These are phyloP conservation scores for Paramarasmius palmivorus DNA, from an alignment of 1,284 basidiomycete genomes.

Conservation along the genomic window DNA sequence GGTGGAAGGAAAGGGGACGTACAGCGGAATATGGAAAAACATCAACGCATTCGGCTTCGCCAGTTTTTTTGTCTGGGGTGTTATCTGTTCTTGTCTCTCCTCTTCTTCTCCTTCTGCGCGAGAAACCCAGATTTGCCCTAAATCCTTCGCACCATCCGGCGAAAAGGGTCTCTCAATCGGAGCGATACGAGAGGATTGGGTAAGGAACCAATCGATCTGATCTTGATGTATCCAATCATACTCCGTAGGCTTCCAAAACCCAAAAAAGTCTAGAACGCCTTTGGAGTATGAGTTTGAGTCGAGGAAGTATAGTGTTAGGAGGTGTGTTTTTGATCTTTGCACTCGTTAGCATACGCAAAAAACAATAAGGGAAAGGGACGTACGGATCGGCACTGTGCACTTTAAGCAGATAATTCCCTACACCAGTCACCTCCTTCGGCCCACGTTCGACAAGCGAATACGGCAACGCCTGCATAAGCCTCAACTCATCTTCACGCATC, in stretches of 20 bases:
- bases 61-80: conserved; percentile 54
- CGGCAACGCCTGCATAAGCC: conserved; percentile 76
- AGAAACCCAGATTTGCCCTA: conserved; percentile 70
- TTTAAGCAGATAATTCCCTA: conserved; percentile 84
- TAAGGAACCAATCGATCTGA: conserved; percentile 88
- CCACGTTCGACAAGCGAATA: conserved; percentile 83
- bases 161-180: conserved; percentile 79
- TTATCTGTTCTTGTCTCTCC: conserved; percentile 54
- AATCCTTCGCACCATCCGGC: conserved; percentile 71
- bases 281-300: conserved; percentile 83
- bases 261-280: conserved; percentile 58
- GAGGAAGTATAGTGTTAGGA: conserved; percentile 90
- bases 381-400: conserved; percentile 76
- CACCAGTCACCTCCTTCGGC: conserved; percentile 81
- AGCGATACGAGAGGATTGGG: conserved; percentile 72
- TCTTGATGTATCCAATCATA: conserved; percentile 83
- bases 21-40: conserved; percentile 96
- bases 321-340: conserved; percentile 76
- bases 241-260: conserved; percentile 61
- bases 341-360: conserved; percentile 12
- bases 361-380: conserved; percentile 27
- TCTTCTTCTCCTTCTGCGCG: no score
- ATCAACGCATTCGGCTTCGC: conserved; percentile 91
- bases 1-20: conserved; percentile 34
- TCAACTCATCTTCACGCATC: conserved; percentile 64